These are phyloP conservation scores for Fusarium verticillioides DNA, from an alignment of 2,329 filamentous ascomycete species.

Conservation along the genomic window DNA sequence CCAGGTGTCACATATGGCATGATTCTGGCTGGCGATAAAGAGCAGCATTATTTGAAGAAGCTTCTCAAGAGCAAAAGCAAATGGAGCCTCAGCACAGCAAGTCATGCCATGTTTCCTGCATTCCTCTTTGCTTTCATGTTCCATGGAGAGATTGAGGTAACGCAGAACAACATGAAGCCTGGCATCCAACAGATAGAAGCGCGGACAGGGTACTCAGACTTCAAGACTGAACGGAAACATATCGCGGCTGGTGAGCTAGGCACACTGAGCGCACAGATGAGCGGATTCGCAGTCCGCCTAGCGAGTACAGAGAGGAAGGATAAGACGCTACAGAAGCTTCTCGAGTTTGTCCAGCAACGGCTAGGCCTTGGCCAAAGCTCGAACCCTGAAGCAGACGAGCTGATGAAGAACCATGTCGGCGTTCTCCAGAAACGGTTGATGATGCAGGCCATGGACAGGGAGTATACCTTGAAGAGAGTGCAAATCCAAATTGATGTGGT, in stretches of 20 bases:
- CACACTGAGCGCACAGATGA: slow-evolving; percentile 49
- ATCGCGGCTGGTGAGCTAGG: slow-evolving; percentile 46
- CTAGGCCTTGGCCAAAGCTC: not conserved
- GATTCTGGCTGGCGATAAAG: slow-evolving; percentile 45
- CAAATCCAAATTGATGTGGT: slow-evolving; percentile 55
- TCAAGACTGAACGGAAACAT: slow-evolving; percentile 44
- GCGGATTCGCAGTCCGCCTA: slow-evolving; percentile 50
- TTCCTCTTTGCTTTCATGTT: slow-evolving; percentile 50
- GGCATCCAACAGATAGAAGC: slow-evolving; percentile 50
- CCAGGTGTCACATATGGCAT: slow-evolving; percentile 46
- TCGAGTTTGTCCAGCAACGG: slow-evolving; percentile 46
- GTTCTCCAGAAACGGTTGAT: slow-evolving; percentile 48
- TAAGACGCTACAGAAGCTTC: slow-evolving; percentile 49
- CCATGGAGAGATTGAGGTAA: slow-evolving; percentile 48
- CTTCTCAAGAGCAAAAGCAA: slow-evolving; percentile 39
- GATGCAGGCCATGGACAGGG: slow-evolving; percentile 52
- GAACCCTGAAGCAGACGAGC: slow-evolving; percentile 13
- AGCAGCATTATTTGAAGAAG: slow-evolving; percentile 38
- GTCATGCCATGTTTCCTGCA: slow-evolving; percentile 51
- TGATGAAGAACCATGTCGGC: slow-evolving; percentile 44
- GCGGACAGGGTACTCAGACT: slow-evolving; percentile 51
- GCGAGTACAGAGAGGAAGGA: slow-evolving; percentile 53
- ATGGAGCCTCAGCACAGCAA: slow-evolving; percentile 45
- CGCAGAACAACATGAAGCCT: slow-evolving; percentile 48
- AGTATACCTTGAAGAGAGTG: slow-evolving; percentile 51